Percentiles rank a stretch among this genome's conserved stretches.
Conservation (phyloP, 805 yeast species). For the Kazachstania bromeliacearum region DNA sequence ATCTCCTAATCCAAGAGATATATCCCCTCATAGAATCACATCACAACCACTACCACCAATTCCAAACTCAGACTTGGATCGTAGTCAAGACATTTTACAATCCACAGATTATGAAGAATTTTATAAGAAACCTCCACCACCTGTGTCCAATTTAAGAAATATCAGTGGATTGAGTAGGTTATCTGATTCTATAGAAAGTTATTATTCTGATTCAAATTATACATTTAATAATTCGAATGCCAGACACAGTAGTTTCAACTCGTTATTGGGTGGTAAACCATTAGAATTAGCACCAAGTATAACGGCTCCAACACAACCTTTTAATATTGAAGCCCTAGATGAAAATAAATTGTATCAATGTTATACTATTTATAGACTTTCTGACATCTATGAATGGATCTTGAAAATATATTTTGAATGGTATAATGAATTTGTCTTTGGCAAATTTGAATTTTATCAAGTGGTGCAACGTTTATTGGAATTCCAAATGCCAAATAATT, state of each 20-base stretch:
- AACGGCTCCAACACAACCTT: slow-evolving; percentile 47
- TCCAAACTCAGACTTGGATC: too few species aligned
- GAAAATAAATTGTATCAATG: slow-evolving; percentile 43
- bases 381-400: slow-evolving; percentile 47
- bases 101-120: too few species aligned
- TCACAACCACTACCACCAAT: not conserved
- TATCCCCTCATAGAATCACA: too few species aligned
- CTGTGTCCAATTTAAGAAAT: slow-evolving; percentile 13
- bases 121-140: slow-evolving; percentile 16
- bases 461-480: slow-evolving; percentile 43
- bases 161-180: slow-evolving; percentile 18
- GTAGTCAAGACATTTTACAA: too few species aligned
- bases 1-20: too few species aligned
- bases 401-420: slow-evolving; percentile 38
- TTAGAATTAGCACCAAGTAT: slow-evolving; percentile 27
- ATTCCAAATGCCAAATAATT: slow-evolving; percentile 41
- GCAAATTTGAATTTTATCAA: slow-evolving; percentile 43
- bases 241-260: slow-evolving; percentile 27
- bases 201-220: slow-evolving; percentile 28
- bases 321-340: slow-evolving; percentile 40
- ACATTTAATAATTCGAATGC: slow-evolving; percentile 26
- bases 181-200: slow-evolving; percentile 26
- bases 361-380: slow-evolving; percentile 37
- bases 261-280: slow-evolving; percentile 27
- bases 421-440: slow-evolving; percentile 44